Percentiles rank a stretch among this genome's conserved stretches.
phyloP scores from a whole-genome alignment of 306 rosid species.

The Cicer chorassanicum region DNA sequence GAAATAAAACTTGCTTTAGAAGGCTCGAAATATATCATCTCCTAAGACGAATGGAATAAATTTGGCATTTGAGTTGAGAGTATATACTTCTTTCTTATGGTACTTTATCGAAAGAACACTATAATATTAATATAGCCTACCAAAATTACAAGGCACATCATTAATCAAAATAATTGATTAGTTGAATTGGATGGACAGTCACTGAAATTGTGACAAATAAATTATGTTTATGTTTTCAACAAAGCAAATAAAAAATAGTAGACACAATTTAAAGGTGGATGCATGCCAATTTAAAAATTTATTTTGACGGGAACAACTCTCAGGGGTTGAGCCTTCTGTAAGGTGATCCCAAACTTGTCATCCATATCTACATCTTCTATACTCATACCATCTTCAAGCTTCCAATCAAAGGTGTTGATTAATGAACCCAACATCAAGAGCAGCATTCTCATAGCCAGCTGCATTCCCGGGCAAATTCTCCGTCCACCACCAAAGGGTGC shows the following conservation, averaged over 20 bases:
- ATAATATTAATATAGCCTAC: too few species aligned
- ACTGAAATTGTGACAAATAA: too few species aligned
- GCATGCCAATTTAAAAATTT: background rate
- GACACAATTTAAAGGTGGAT: background rate
- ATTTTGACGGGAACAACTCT: background rate
- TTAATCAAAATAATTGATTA: too few species aligned
- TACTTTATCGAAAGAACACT: background rate
- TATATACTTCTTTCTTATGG: background rate
- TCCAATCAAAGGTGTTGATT: background rate
- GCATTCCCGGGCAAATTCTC: background rate
- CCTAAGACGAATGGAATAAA: background rate
- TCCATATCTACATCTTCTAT: background rate
- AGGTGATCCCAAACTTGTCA: background rate
- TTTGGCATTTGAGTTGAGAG: slow-evolving; percentile 4
- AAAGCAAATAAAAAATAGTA: background rate
- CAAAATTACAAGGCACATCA: too few species aligned
- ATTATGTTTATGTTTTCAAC: background rate
- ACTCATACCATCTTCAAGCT: background rate
- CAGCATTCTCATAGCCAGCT: background rate
- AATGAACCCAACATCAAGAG: background rate
- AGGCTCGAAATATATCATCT: background rate
- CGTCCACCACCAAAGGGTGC: slow-evolving; percentile 13
- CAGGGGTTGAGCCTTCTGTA: background rate
- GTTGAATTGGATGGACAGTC: too few species aligned
- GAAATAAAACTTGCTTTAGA: slow-evolving; percentile 27